Base-by-base conservation (phyloP, 2,329 filamentous ascomycete genomes). In the Pestalotiopsis sp. region DNA sequence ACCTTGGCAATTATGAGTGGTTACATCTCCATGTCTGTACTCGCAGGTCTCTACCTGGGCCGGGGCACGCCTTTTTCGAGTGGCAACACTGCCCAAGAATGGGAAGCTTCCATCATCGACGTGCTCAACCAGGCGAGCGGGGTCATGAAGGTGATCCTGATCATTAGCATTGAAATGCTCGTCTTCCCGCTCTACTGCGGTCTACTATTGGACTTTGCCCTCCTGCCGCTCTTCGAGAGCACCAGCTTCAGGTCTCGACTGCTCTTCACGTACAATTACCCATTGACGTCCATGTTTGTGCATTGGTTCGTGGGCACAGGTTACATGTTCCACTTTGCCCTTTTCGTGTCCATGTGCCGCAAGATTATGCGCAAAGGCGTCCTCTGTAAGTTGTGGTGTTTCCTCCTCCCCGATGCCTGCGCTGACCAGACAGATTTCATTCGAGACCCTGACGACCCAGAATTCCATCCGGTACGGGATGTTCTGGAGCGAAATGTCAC, bases 251-350 rank as follows among this genome's bases (percentile, higher is more conserved):
- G 87, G 71, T 94, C 93, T 7, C 90, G 96, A 25, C 83, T 97
- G 65, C 83, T 90, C 4, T 99, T 97, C 76, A 94, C 94, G 2
- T 84, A 89, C 67, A 86, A 90, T 70, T 94, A 92, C 70, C 96
- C 96, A 0, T 87, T 95, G 73, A 98, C 94, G 0, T 97, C 95
- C 14, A 89, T 97, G 14, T 99, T 99, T 78, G 92, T 98, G 66
- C 96, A 99, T 79, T 99, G 96, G 96, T 99, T 99, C 77, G 92
- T 98, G 68, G 96, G 96, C 63, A 99, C 96, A 3, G 97, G 95
- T 71, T 99, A 99, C 81, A 99, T 99, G 97, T 99, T 99, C 82
- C 96, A 99, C 79, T 99, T 99, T 78, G 96, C 96, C 4, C 87
- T 99, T 3, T 99, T 99, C 78, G 96, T 99, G 20, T 97, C 95